phyloP scores from a whole-genome alignment of 2,329 filamentous ascomycete species.

The Nigrospora oryzae region DNA sequence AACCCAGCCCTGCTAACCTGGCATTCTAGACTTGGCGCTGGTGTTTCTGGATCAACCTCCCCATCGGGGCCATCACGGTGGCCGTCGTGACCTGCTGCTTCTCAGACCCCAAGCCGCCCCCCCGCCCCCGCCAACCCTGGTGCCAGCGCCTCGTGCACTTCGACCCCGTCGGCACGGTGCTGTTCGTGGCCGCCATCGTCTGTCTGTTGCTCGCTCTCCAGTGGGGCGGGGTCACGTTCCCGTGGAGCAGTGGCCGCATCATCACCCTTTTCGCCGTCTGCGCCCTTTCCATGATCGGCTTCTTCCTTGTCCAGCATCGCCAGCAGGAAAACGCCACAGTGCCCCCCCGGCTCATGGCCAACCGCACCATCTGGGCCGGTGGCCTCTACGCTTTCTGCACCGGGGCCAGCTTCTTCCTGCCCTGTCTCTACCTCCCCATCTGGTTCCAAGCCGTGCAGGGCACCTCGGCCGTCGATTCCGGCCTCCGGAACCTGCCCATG shows the following conservation, averaged over 20 bases:
- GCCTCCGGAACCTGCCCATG: conserved; percentile 24
- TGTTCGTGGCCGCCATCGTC: conserved; percentile 25
- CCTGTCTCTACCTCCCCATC: conserved; percentile 24
- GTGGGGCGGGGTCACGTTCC: conserved; percentile 30
- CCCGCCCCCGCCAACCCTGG: conserved; percentile 7
- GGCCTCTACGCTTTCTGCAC: conserved; percentile 24
- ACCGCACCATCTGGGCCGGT: conserved; percentile 23
- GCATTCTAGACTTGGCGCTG: conserved; percentile 17
- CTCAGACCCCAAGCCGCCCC: conserved; percentile 6
- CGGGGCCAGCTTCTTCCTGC: conserved; percentile 19
- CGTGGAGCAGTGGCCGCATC: conserved; percentile 24
- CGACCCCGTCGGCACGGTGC: conserved; percentile 16
- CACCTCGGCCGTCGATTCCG: conserved; percentile 22
- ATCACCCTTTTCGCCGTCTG: conserved; percentile 24
- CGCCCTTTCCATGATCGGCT: conserved; percentile 19
- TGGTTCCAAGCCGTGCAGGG: conserved; percentile 23
- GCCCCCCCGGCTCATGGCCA: conserved; percentile 27
- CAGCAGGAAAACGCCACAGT: conserved; percentile 28
- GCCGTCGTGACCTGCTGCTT: conserved; percentile 15
- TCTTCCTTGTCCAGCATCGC: conserved; percentile 24
- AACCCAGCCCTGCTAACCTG: neutral
- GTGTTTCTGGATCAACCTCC: conserved; percentile 24
- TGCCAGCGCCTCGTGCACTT: conserved; percentile 12
- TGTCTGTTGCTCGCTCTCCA: conserved; percentile 38
- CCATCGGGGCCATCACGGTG: conserved; percentile 18